A percentile compares a stretch with the other conserved stretches of the same genome.
phyloP scores from a whole-genome alignment of 1,139 yeast species.

The Candida freyschussii region DNA sequence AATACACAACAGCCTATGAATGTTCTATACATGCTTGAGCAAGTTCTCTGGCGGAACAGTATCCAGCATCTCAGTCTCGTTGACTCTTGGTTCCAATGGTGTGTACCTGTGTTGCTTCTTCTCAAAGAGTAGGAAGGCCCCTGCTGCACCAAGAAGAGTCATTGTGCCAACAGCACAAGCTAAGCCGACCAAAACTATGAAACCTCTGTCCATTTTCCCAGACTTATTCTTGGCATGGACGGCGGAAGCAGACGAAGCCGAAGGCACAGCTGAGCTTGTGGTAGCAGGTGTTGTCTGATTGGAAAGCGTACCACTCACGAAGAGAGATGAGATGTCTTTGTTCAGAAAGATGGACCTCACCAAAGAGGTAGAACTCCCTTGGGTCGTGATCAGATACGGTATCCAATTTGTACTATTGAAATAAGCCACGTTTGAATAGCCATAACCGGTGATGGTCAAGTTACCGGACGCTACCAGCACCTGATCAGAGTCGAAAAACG shows the following conservation, averaged over 20 bases:
- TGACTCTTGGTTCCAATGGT: slow-evolving; percentile 40
- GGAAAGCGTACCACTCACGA: slow-evolving; percentile 27
- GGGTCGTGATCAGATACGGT: slow-evolving; percentile 47
- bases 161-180: slow-evolving; percentile 87
- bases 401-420: slow-evolving; percentile 69
- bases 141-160: slow-evolving; percentile 57
- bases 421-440: slow-evolving; percentile 61
- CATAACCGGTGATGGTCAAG: slow-evolving; percentile 47
- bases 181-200: slow-evolving; percentile 79
- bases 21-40: slow-evolving; percentile 36
- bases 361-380: slow-evolving; percentile 15
- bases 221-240: slow-evolving; percentile 18
- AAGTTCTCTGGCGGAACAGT: slow-evolving; percentile 59
- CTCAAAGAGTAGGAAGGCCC: slow-evolving; percentile 49
- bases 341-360: slow-evolving; percentile 30
- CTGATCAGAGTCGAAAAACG: slow-evolving; percentile 31
- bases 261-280: slow-evolving; percentile 19
- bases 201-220: slow-evolving; percentile 48
- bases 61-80: slow-evolving; percentile 56
- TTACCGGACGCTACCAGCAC: slow-evolving; percentile 61
- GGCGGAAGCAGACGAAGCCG: slow-evolving; percentile 25
- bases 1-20: slow-evolving; percentile 11
- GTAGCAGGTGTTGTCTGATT: slow-evolving; percentile 15
- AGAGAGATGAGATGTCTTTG: slow-evolving; percentile 31
- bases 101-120: slow-evolving; percentile 41